Conservation (phyloP, 2,329 filamentous ascomycete species). For the Neurospora sp. region DNA sequence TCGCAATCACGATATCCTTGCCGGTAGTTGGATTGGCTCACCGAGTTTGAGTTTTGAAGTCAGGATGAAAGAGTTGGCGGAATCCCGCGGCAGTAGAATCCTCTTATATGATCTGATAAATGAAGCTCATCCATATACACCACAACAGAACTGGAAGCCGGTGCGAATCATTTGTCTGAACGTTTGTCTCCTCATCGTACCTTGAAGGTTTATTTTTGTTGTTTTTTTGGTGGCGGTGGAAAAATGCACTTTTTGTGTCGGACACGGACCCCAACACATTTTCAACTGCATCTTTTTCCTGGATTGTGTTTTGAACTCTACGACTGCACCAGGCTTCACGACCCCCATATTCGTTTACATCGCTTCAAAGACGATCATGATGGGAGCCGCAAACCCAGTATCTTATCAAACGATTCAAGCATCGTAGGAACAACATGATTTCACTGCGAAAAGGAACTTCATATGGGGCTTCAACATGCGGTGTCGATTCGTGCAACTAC, state of each 20-base stretch:
- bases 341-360: background rate
- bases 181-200: background rate
- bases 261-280: background rate
- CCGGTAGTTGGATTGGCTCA: background rate
- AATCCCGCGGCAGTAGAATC: background rate
- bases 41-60: background rate
- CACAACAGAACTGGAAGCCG: background rate
- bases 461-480: background rate
- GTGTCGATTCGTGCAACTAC: background rate
- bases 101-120: background rate
- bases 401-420: background rate
- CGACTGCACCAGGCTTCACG: background rate
- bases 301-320: background rate
- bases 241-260: background rate
- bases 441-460: background rate
- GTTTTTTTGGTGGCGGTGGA: background rate
- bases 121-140: background rate
- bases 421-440: background rate
- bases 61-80: background rate
- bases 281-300: background rate
- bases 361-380: background rate
- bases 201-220: background rate
- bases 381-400: background rate
- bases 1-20: background rate
- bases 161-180: background rate